Evolutionary conservation across 2,329 filamentous ascomycete species (phyloP).

Genomic region (Apiospora phragmitis): DNA sequence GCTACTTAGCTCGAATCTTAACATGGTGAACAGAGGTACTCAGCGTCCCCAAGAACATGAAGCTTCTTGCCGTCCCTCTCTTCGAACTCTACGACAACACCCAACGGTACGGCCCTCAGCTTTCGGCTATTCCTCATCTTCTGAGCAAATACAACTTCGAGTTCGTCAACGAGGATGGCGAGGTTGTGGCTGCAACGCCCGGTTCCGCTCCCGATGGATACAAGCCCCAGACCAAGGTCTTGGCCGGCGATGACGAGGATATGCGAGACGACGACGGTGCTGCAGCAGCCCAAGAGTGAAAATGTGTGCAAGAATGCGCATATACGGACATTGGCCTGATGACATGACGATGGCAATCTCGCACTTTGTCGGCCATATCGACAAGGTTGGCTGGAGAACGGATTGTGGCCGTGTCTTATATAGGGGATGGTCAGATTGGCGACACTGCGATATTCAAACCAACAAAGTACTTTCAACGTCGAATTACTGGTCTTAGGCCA

Average conservation of each 20-base stretch:
- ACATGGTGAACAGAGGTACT: conserved; percentile 68
- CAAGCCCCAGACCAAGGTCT: conserved; percentile 63
- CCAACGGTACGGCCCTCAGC: conserved; percentile 88
- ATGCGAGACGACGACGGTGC: conserved; percentile 44
- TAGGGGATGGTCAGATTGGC: background rate
- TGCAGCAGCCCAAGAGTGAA: conserved; percentile 2
- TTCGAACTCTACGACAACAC: conserved; percentile 99
- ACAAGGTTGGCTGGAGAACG: background rate
- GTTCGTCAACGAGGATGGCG: conserved; percentile 90
- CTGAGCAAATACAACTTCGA: conserved; percentile 97
- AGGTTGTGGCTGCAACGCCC: conserved; percentile 82
- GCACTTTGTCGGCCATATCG: background rate
- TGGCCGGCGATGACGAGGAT: conserved; percentile 62
- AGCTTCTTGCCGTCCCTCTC: conserved; percentile 90
- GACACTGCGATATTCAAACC: background rate
- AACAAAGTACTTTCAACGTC: background rate
- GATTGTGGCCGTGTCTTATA: background rate
- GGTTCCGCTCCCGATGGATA: conserved; percentile 65
- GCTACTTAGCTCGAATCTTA: background rate
- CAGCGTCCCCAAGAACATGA: conserved; percentile 99
- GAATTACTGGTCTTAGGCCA: background rate
- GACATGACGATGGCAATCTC: background rate
- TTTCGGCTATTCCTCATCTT: conserved; percentile 93
- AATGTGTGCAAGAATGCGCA: background rate
- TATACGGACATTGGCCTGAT: background rate